Evolutionary conservation across 2,329 filamentous ascomycete species (phyloP).

Genomic region (Tolypocladium album): DNA sequence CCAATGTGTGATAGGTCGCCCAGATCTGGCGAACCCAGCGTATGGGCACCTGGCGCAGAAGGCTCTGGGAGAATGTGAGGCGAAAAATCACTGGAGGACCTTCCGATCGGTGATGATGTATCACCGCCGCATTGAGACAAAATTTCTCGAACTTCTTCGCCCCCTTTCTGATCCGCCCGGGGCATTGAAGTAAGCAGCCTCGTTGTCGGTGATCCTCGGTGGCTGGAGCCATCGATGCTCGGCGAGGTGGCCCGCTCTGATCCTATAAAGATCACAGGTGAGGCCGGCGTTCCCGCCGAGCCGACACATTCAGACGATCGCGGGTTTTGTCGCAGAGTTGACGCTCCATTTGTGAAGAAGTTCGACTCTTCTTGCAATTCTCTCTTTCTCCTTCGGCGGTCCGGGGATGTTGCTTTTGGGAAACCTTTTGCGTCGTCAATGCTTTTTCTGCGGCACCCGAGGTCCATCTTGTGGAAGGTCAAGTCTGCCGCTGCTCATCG

Average conservation of each 20-base stretch:
- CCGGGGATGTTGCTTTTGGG: slow-evolving; percentile 7
- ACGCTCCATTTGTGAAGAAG: slow-evolving; percentile 17
- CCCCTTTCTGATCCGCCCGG: neutral
- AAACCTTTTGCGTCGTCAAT: neutral
- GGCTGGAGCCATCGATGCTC: neutral
- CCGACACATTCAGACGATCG: neutral
- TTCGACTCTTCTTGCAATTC: slow-evolving; percentile 24
- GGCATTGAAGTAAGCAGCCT: neutral
- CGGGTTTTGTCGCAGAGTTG: neutral
- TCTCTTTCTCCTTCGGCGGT: slow-evolving; percentile 16
- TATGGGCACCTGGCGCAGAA: neutral
- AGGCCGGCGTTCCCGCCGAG: neutral
- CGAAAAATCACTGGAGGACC: neutral
- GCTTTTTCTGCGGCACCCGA: slow-evolving; percentile 15
- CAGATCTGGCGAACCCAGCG: neutral
- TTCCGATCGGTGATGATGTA: neutral
- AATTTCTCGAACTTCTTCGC: neutral
- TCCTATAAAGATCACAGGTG: neutral
- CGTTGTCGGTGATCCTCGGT: neutral
- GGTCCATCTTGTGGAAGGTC: slow-evolving; percentile 39
- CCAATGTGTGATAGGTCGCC: too few relatives aligned
- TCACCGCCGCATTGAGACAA: neutral
- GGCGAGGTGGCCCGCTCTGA: neutral
- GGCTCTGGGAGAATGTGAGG: neutral
- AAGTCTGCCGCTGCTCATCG: slow-evolving; percentile 35